Conservation (phyloP, 1,139 yeast genomes). For the Debaryomyces coudertii region DNA sequence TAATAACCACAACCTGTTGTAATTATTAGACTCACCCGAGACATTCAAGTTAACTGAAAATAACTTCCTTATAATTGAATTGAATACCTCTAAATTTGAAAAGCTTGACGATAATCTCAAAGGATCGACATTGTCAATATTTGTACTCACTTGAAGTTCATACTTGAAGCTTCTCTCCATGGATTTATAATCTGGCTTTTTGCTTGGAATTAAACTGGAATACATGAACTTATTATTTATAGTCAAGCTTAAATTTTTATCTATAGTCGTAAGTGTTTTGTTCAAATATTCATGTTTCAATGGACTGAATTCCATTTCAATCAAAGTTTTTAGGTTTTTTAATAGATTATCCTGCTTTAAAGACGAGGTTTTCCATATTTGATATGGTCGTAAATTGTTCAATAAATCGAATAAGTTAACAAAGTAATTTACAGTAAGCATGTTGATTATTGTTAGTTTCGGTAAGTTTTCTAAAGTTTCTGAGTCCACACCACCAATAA, state of each 20-base stretch:
- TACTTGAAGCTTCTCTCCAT: conserved; percentile 37
- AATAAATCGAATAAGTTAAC: conserved; percentile 43
- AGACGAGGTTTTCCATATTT: conserved; percentile 46
- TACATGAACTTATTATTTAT: conserved; percentile 19
- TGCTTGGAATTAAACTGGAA: conserved; percentile 28
- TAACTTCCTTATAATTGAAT: conserved; percentile 20
- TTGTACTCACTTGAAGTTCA: conserved; percentile 33
- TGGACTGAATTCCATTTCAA: conserved; percentile 28
- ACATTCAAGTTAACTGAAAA: conserved; percentile 13
- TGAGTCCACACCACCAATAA: background rate
- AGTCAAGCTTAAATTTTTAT: conserved; percentile 8
- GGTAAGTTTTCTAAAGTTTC: conserved; percentile 19
- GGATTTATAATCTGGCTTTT: conserved; percentile 33
- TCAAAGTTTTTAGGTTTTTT: conserved; percentile 29
- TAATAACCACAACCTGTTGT: conserved; percentile 25
- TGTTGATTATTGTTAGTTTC: conserved; percentile 41
- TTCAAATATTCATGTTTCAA: conserved; percentile 4
- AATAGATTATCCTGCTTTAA: conserved; percentile 29
- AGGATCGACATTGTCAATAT: conserved; percentile 34
- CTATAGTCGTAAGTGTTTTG: conserved; percentile 1
- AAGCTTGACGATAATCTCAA: conserved; percentile 33
- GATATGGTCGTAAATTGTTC: conserved; percentile 37
- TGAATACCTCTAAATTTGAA: conserved; percentile 22
- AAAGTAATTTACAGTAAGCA: conserved; percentile 47
- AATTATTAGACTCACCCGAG: conserved; percentile 9